Base-by-base conservation (phyloP, 106 monocot genomes). In the Dendrobium catenatum region DNA sequence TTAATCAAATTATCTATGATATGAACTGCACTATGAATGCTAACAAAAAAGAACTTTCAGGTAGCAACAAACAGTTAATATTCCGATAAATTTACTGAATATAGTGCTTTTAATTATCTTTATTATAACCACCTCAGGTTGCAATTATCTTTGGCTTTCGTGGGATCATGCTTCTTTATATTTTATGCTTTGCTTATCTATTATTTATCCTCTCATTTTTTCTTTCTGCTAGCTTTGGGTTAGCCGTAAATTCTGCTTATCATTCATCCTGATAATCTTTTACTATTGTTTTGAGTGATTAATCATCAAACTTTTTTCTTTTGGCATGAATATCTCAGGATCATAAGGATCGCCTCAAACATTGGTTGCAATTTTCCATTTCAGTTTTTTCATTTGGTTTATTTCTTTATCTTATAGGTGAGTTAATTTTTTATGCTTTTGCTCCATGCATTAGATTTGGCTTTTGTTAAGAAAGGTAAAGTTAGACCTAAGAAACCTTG, bases 301-400 rank as follows among this genome's bases (percentile, higher is more conserved):
- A 55, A 48, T 46, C 41, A 67, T 76, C 6, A n/a, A 0, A 8
- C 27, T 2, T 27, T 47, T 75, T 73, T 26, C 6, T 73, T 51
- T 76, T 42, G 17, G 19, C 18, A 13, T 31, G 41, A 49, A 70
- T 81, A 9, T 83, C 84, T 43, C 87, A 95, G 95, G 89, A 85
- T 78, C 92, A 95, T 72, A 92, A 79, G 82, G 88, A 83, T 55
- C 88, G 95, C 5, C 75, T 95, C 59, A 64, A 59, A 18, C 77
- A 77, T 43, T 92, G 91, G 95, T 55, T 88, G 24, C 54, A 72
- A 15, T 81, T 89, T 84, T 95, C 95, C 66, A 55, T 90, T 56
- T 84, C 81, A 73, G 73, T 87, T 33, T 86, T 90, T 58, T 59
- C 84, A 18, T 77, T 92, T 85, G 95, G 92, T 10, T 77, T 88